Evolutionary conservation across 83 land plant genomes (phyloP).

Genomic region (Picea abies): DNA sequence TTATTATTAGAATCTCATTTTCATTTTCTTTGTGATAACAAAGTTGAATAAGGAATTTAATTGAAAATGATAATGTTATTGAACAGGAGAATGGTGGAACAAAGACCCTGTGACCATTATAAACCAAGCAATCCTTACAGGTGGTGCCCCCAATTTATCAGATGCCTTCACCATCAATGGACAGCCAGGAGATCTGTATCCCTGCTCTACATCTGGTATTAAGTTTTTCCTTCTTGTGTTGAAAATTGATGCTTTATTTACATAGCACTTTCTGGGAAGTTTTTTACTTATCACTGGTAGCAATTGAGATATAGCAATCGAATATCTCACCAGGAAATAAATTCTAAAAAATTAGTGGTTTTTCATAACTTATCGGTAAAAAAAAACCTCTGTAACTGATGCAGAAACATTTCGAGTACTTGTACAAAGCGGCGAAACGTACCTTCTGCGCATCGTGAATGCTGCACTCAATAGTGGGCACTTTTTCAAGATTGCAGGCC

Average conservation of each 20-base stretch:
- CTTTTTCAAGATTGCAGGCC: slow-evolving; percentile 58
- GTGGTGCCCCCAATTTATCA: slow-evolving; percentile 36
- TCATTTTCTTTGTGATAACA: too few species aligned
- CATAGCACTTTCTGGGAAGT: too few species aligned
- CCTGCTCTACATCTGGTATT: slow-evolving; percentile 49
- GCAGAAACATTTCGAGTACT: slow-evolving; percentile 34
- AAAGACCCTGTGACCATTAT: neutral
- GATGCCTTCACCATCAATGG: slow-evolving; percentile 61
- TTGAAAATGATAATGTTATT: too few species aligned
- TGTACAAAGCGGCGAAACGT: slow-evolving; percentile 46
- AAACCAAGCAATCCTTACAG: neutral
- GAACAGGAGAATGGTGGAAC: slow-evolving; percentile 25
- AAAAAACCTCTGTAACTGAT: too few species aligned
- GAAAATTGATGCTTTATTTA: too few species aligned
- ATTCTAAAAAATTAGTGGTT: too few species aligned
- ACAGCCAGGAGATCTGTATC: slow-evolving; percentile 51
- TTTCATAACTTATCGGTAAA: too few species aligned
- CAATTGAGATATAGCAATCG: too few species aligned
- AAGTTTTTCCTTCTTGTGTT: neutral
- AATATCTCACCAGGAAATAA: too few species aligned
- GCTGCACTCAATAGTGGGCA: slow-evolving; percentile 50
- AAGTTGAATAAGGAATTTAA: too few species aligned
- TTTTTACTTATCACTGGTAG: too few species aligned
- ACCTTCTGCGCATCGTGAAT: slow-evolving; percentile 54
- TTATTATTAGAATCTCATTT: too few species aligned